Conservation (phyloP, 2,329 filamentous ascomycete genomes). For the Aspergillus chevalieri region DNA sequence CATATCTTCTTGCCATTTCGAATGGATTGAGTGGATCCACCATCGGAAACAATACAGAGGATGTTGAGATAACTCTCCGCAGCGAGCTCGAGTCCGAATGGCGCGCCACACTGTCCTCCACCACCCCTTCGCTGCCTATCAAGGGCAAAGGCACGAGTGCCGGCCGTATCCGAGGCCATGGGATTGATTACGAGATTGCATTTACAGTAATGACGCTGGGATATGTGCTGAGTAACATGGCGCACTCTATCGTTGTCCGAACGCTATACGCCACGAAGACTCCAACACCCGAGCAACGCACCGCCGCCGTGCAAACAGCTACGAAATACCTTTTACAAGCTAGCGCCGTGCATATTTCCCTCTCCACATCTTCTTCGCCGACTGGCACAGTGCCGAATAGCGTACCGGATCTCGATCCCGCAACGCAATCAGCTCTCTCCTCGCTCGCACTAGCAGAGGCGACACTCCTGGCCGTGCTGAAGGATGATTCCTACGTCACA, state of each 20-base stretch:
- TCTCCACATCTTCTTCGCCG: conserved; percentile 51
- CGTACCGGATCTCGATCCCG: conserved; percentile 43
- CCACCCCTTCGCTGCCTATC: conserved; percentile 31
- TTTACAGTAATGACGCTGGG: conserved; percentile 74
- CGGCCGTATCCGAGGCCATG: conserved; percentile 61
- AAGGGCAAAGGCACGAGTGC: conserved; percentile 46
- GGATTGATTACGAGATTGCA: conserved; percentile 74
- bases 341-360: conserved; percentile 68
- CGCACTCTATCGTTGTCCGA: conserved; percentile 64
- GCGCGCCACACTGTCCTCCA: conserved; percentile 71
- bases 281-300: conserved; percentile 62
- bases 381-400: conserved; percentile 19
- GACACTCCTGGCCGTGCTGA: conserved; percentile 80
- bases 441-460: conserved; percentile 74
- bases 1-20: conserved; percentile 74
- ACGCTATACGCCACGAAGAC: conserved; percentile 60
- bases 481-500: conserved; percentile 88
- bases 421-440: conserved; percentile 38
- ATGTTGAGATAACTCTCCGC: conserved; percentile 61
- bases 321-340: conserved; percentile 74
- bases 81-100: conserved; percentile 67
- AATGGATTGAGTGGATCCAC: conserved; percentile 58
- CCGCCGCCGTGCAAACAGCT: conserved; percentile 62
- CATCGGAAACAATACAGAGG: conserved; percentile 46
- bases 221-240: conserved; percentile 65